These are phyloP conservation scores for Pisolithus marmoratus DNA, from an alignment of 768 basidiomycete species.

Conservation along the genomic window DNA sequence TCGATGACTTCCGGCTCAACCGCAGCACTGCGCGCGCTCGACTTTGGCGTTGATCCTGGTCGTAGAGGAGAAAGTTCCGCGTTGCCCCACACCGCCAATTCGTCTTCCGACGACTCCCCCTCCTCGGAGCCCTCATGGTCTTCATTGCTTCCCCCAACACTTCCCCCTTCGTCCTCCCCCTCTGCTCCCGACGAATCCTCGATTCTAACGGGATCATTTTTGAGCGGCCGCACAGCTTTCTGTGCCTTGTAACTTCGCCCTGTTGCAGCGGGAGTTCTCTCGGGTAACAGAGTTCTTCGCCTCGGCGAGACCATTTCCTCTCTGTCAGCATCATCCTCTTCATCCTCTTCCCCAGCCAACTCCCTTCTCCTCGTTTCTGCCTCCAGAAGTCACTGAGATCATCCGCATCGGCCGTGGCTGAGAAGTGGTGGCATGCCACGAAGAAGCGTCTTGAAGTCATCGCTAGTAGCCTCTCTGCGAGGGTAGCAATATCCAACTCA, in stretches of 20 bases:
- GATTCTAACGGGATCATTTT: too few species aligned
- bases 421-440: slow-evolving; percentile 41
- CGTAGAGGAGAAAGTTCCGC: slow-evolving; percentile 39
- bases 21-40: slow-evolving; percentile 8
- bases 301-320: too few species aligned
- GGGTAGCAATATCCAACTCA: slow-evolving; percentile 53
- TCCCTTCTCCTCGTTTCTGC: slow-evolving; percentile 52
- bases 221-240: too few species aligned
- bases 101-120: slow-evolving; percentile 41
- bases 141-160: slow-evolving; percentile 6
- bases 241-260: too few species aligned
- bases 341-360: slow-evolving; percentile 13
- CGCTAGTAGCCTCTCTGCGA: slow-evolving; percentile 19
- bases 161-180: too few species aligned
- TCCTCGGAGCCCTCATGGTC: slow-evolving; percentile 5
- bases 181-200: too few species aligned
- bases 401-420: slow-evolving; percentile 46
- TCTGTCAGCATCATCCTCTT: slow-evolving; percentile 1
- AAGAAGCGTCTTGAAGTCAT: slow-evolving; percentile 25
- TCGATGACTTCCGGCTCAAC: slow-evolving; percentile 21
- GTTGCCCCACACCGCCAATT: slow-evolving; percentile 37
- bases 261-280: too few species aligned
- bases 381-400: slow-evolving; percentile 60
- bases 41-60: slow-evolving; percentile 7
- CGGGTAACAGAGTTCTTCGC: too few species aligned